phyloP scores from a whole-genome alignment of 2,329 filamentous ascomycete species.

The Fusarium fujikuroi region DNA sequence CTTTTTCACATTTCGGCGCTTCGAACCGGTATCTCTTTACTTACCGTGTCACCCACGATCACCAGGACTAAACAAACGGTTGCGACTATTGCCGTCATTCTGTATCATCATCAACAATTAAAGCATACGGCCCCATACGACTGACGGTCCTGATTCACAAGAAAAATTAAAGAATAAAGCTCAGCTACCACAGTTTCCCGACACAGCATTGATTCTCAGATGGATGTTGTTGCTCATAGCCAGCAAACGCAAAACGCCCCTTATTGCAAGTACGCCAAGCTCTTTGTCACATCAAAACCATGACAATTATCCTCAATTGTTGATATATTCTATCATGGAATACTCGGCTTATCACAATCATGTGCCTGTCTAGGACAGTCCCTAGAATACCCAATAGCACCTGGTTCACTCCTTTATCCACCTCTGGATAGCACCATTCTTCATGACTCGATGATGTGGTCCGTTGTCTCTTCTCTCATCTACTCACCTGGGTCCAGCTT shows the following conservation, averaged over 20 bases:
- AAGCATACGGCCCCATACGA: neutral
- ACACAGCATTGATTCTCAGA: neutral
- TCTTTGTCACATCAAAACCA: neutral
- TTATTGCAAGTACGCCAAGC: neutral
- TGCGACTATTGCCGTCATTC: neutral
- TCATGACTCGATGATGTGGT: neutral
- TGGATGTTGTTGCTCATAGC: neutral
- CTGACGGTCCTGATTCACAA: neutral
- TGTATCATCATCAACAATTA: neutral
- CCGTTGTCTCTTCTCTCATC: slow-evolving; percentile 33
- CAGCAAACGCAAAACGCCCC: neutral
- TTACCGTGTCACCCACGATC: neutral
- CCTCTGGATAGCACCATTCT: neutral
- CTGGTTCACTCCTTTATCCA: neutral
- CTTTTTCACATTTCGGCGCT: neutral
- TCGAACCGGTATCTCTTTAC: neutral
- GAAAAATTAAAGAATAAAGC: neutral
- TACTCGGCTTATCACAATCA: neutral
- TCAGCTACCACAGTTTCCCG: neutral
- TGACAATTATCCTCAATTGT: neutral
- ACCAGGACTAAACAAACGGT: neutral
- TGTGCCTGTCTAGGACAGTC: neutral
- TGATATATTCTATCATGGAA: neutral
- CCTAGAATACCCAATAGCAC: neutral
- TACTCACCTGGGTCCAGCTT: neutral